Percentiles rank a stretch among this genome's conserved stretches.
phyloP scores from a whole-genome alignment of 768 basidiomycete genomes.

The Tricholoma hemisulphureum region DNA sequence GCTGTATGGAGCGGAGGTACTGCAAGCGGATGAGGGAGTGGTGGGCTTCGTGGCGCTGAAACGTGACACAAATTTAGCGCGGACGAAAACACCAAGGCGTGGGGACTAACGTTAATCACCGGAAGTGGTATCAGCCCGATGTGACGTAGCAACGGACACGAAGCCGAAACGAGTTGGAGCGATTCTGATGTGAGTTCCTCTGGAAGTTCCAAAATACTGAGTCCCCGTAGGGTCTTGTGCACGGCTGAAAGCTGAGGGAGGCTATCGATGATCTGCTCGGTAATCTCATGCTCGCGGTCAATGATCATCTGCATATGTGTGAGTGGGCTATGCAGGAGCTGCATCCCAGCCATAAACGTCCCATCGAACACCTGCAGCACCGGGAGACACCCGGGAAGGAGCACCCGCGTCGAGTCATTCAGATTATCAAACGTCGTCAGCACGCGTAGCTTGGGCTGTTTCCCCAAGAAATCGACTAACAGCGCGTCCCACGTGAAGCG shows the following conservation, averaged over 20 bases:
- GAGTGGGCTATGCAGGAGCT: constrained; percentile 40
- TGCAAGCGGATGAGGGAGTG: constrained; percentile 25
- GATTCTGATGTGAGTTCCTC: constrained; percentile 22
- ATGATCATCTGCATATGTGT: constrained; percentile 44
- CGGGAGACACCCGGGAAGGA: constrained; percentile 30
- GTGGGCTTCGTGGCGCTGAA: constrained; percentile 30
- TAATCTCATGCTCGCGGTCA: constrained; percentile 38
- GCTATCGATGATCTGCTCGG: constrained; percentile 27
- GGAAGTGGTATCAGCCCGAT: constrained; percentile 32
- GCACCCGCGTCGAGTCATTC: constrained; percentile 15
- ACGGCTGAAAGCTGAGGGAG: constrained; percentile 28
- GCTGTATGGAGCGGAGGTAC: constrained; percentile 29
- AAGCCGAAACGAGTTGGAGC: constrained; percentile 19
- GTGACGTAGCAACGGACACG: constrained; percentile 26
- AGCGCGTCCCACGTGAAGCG: constrained; percentile 48
- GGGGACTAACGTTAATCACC: constrained; percentile 23
- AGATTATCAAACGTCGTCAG: constrained; percentile 34
- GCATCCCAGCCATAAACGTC: constrained; percentile 38
- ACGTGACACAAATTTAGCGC: neutral
- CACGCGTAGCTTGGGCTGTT: constrained; percentile 40
- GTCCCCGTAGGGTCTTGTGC: constrained; percentile 23
- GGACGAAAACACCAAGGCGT: neutral
- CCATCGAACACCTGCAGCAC: constrained; percentile 46
- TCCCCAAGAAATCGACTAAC: constrained; percentile 47
- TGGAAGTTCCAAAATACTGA: constrained; percentile 31